Base-by-base conservation (phyloP, 495 filamentous ascomycete genomes). In the Xeromyces bisporus region DNA sequence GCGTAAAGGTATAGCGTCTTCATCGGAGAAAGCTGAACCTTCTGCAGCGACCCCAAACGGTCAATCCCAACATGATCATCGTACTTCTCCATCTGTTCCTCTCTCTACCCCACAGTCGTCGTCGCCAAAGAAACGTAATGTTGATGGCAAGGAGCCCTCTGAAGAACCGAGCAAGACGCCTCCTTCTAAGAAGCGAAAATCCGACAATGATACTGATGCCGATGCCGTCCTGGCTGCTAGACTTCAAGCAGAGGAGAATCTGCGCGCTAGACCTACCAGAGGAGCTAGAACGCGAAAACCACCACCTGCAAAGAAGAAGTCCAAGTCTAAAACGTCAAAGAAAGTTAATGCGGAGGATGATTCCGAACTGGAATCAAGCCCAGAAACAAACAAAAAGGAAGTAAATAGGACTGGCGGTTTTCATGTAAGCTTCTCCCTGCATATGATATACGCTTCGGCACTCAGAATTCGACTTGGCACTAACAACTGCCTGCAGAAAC, bases 171-270 rank as follows among this genome's bases (percentile, higher is more conserved):
- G 41, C 36, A 50, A 58, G 37, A 60, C 50, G 14, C 64, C 49
- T 15, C 65, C 56, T 21, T 43, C 61, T 7, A 73, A 74, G 44
- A 74, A 72, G 47, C 67, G 60, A 41, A 62, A 60, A 45, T 62
- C 67, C 23, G 58, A 62, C 21, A 41, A 60, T 31, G 53, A 62
- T 33, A 48, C 67, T 24, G 82, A 93, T 34, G 80, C 80, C 26
- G 87, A 96, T 52, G 86, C 85, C 9, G 64, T 73, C 6, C 67
- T 85, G 34, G 89, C 89, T 2, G 84, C 83, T 2, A 73, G 76
- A 48, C 64, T 97, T 17, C 89, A 97, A 55, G 89, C 84, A 2
- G 77, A 93, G 53, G 82, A 89, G 62, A 93, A 94, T 50, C 60
- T 70, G 35, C 62, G 71, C 18, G 73, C 67, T 13, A 67, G 86